Conservation (phyloP, 805 yeast species). For the Suhomyces vadensis region DNA sequence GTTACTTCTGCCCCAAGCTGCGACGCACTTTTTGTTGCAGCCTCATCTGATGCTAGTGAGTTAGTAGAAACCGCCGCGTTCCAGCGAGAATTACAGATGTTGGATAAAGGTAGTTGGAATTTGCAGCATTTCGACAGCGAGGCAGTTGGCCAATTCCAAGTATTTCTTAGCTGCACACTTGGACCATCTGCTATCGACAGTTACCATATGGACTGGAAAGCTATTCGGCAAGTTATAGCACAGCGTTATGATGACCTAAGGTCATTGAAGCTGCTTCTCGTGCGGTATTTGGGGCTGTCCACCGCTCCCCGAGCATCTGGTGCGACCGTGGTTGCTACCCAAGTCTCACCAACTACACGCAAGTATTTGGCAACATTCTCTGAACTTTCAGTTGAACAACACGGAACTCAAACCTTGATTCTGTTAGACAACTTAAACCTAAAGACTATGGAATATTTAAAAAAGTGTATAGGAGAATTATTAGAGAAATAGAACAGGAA, state of each 20-base stretch:
- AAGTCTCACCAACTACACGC: not conserved
- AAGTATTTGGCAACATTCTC: not conserved
- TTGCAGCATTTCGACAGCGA: conserved; percentile 1
- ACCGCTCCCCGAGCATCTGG: not conserved
- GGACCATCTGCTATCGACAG: not conserved
- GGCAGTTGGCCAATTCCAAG: not conserved
- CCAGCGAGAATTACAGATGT: not conserved
- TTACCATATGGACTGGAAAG: not conserved
- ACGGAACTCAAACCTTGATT: not conserved
- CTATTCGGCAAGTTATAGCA: not conserved
- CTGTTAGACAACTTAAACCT: not conserved
- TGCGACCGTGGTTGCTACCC: not conserved
- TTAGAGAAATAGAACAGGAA: not conserved
- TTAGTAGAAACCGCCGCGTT: not conserved
- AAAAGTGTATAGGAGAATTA: not conserved
- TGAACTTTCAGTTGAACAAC: not conserved
- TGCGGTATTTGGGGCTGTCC: not conserved
- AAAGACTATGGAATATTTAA: not conserved
- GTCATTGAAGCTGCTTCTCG: not conserved
- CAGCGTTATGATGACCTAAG: not conserved
- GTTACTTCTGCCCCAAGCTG: conserved; percentile 2
- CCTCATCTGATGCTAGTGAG: not conserved
- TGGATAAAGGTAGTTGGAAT: not conserved
- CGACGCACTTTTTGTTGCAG: not conserved
- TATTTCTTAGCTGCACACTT: not conserved